Percentiles rank a stretch among this genome's conserved stretches.
Evolutionary conservation across 768 basidiomycete genomes (phyloP).

Genomic region (Goffeauzyma gilvescens): DNA sequence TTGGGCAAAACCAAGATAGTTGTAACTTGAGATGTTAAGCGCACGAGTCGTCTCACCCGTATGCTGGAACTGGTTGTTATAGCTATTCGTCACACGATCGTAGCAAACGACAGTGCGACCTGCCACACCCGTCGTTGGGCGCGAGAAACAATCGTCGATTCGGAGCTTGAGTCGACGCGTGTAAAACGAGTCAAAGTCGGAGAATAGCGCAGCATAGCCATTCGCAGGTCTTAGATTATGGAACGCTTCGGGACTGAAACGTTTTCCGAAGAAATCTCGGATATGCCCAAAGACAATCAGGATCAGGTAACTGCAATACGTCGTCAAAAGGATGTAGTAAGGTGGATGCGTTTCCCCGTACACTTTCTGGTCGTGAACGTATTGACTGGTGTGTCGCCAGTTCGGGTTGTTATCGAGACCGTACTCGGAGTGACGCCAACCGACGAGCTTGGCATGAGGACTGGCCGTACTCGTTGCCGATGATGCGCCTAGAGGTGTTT

Average conservation of each 20-base stretch:
- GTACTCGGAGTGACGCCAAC: slow-evolving; percentile 52
- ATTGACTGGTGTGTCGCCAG: slow-evolving; percentile 39
- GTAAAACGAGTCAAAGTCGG: slow-evolving; percentile 98
- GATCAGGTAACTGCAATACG: slow-evolving; percentile 82
- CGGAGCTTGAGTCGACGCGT: slow-evolving; percentile 84
- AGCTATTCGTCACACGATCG: slow-evolving; percentile 65
- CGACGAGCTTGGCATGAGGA: background rate
- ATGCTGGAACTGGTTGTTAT: slow-evolving; percentile 52
- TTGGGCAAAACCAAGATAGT: slow-evolving; percentile 96
- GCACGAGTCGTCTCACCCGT: slow-evolving; percentile 64
- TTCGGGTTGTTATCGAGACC: slow-evolving; percentile 67
- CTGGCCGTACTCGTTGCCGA: slow-evolving; percentile 1
- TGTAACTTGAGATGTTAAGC: slow-evolving; percentile 94
- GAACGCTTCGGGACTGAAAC: slow-evolving; percentile 49
- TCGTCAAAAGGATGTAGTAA: slow-evolving; percentile 76
- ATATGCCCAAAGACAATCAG: slow-evolving; percentile 81
- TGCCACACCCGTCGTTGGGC: slow-evolving; percentile 83
- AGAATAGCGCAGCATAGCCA: slow-evolving; percentile 88
- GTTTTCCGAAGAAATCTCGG: slow-evolving; percentile 86
- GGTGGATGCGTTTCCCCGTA: slow-evolving; percentile 59
- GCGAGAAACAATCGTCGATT: slow-evolving; percentile 85
- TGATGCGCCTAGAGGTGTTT: slow-evolving; percentile 1
- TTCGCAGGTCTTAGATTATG: slow-evolving; percentile 63
- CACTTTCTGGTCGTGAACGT: slow-evolving; percentile 27
- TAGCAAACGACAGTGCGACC: slow-evolving; percentile 75